Conservation (phyloP, 441 rosid genomes). For the Theobroma grandiflorum region DNA sequence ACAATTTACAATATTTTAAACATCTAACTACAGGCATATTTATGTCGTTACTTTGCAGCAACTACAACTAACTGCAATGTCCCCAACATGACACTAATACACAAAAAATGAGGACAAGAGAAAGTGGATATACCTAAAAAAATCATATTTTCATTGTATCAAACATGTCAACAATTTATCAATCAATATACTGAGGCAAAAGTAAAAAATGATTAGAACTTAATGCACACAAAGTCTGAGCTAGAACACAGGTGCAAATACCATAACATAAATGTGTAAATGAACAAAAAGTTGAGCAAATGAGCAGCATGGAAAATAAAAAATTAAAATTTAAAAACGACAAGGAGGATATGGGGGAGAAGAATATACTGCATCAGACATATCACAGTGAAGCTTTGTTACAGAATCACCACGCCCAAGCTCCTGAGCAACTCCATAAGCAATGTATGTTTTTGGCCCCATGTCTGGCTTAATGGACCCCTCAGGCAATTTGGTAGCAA, state of each 20-base stretch:
- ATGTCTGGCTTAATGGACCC: slow-evolving; percentile 28
- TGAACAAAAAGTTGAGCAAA: neutral
- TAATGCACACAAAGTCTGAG: neutral
- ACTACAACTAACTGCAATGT: neutral
- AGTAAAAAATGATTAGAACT: neutral
- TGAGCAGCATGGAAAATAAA: neutral
- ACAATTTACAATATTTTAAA: neutral
- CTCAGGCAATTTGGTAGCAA: slow-evolving; percentile 63
- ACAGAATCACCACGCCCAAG: slow-evolving; percentile 25
- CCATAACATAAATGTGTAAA: neutral
- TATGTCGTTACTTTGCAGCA: neutral
- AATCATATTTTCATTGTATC: neutral
- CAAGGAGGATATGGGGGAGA: neutral
- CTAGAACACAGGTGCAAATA: neutral
- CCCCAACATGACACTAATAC: neutral
- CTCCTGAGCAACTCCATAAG: slow-evolving; percentile 23
- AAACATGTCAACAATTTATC: neutral
- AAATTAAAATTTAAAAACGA: neutral
- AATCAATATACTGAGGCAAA: neutral
- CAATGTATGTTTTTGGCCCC: slow-evolving; percentile 27
- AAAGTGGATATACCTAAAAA: neutral
- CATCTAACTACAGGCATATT: neutral
- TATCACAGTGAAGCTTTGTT: slow-evolving; percentile 29
- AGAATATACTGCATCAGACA: slow-evolving; percentile 22
- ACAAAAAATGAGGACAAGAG: neutral